These are phyloP conservation scores for Erysimum pusillum DNA, from an alignment of 441 rosid genomes.

Conservation along the genomic window DNA sequence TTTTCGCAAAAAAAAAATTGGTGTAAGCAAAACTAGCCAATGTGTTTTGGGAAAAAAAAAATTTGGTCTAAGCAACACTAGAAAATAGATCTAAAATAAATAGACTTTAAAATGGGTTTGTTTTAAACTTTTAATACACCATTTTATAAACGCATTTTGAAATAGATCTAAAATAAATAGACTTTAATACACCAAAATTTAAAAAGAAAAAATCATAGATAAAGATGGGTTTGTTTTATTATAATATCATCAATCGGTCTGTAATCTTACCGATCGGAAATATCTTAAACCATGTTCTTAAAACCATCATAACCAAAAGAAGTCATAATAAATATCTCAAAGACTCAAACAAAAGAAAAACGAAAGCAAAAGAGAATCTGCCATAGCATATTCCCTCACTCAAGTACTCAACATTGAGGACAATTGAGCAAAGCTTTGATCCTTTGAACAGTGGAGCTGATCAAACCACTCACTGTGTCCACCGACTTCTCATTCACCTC, in stretches of 20 bases:
- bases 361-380: conserved; percentile 3
- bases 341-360: neutral
- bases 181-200: neutral
- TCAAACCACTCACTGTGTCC: conserved; percentile 59
- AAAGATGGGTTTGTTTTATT: neutral
- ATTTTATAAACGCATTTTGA: too few species aligned
- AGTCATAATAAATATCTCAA: conserved; percentile 29
- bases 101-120: too few species aligned
- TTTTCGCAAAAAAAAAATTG: too few species aligned
- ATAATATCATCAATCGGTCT: neutral
- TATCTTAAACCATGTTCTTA: neutral
- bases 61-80: too few species aligned
- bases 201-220: neutral
- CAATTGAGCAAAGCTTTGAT: conserved; percentile 58
- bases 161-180: too few species aligned
- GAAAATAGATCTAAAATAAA: too few species aligned
- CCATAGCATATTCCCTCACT: conserved; percentile 46
- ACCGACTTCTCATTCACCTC: conserved; percentile 55
- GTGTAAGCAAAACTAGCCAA: too few species aligned
- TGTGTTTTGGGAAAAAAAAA: too few species aligned
- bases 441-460: conserved; percentile 62
- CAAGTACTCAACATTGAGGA: conserved; percentile 25
- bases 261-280: neutral
- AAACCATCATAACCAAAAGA: conserved; percentile 4
- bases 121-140: too few species aligned